Conservation (phyloP, 345 rosid genomes). For the Eucalyptus curtisii region DNA sequence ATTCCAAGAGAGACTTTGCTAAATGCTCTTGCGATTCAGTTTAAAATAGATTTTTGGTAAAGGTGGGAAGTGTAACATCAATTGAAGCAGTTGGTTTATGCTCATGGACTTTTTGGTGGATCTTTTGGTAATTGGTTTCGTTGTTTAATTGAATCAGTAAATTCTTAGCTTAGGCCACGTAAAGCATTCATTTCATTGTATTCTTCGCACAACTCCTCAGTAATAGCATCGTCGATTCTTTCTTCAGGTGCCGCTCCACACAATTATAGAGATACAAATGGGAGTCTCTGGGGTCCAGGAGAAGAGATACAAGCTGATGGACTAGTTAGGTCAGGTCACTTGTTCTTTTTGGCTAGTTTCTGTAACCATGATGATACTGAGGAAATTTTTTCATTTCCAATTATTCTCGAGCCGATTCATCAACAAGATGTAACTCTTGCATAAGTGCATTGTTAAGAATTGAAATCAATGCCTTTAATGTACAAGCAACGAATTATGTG, state of each 20-base stretch:
- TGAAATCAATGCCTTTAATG: background rate
- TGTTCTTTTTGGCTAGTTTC: background rate
- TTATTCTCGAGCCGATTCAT: background rate
- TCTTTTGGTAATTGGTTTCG: background rate
- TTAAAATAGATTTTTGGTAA: background rate
- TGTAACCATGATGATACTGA: background rate
- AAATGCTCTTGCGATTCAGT: background rate
- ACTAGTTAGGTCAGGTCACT: constrained; percentile 20
- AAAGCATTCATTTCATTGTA: background rate
- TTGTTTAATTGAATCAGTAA: background rate
- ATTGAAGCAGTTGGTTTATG: background rate
- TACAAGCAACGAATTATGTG: background rate
- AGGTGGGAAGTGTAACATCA: background rate
- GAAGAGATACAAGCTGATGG: constrained; percentile 98
- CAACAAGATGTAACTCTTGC: background rate
- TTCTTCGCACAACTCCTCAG: background rate
- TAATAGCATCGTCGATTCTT: background rate
- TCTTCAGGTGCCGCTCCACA: constrained; percentile 91
- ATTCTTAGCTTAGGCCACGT: background rate
- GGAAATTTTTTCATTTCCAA: background rate
- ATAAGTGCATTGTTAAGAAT: background rate
- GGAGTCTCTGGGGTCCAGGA: constrained; percentile 99
- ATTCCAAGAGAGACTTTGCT: background rate
- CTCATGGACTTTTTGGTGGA: background rate
- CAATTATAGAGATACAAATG: constrained; percentile 99